Evolutionary conservation across 306 rosid species (phyloP).

Genomic region (Fagus sylvatica): DNA sequence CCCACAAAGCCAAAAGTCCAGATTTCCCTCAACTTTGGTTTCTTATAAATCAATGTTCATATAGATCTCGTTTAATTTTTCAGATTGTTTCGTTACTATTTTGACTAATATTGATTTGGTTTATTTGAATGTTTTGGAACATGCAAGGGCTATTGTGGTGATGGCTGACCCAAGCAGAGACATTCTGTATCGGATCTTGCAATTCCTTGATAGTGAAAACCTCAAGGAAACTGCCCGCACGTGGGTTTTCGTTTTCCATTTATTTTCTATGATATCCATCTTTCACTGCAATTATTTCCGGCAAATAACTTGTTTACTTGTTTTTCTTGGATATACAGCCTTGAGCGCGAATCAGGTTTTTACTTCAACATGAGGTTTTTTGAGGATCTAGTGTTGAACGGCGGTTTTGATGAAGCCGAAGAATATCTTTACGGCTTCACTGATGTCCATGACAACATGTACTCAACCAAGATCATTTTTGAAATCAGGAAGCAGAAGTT

Average conservation of each 20-base stretch:
- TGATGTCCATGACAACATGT: conserved; percentile 11
- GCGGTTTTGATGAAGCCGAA: conserved; percentile 20
- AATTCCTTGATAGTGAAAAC: conserved; percentile 1
- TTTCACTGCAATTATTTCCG: too few species aligned
- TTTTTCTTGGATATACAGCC: not conserved
- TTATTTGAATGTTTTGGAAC: too few species aligned
- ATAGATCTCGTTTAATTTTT: too few species aligned
- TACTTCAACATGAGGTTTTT: conserved; percentile 9
- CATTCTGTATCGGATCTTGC: conserved; percentile 1
- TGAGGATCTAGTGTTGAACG: not conserved
- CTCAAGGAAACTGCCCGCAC: conserved; percentile 16
- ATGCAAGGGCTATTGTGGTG: too few species aligned
- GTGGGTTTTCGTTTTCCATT: not conserved
- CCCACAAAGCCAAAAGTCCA: too few species aligned
- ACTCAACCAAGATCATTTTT: conserved; percentile 2
- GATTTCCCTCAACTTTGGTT: too few species aligned
- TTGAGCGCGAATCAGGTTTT: conserved; percentile 8
- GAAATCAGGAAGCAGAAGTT: conserved; percentile 23
- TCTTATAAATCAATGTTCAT: too few species aligned
- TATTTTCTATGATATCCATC: not conserved
- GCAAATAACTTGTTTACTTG: not conserved
- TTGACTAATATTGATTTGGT: too few species aligned
- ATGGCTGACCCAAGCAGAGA: not conserved
- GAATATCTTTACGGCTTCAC: conserved; percentile 26
- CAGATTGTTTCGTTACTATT: too few species aligned